Conservation (phyloP, 306 rosid genomes). For the Dalbergia cochinchinensis region DNA sequence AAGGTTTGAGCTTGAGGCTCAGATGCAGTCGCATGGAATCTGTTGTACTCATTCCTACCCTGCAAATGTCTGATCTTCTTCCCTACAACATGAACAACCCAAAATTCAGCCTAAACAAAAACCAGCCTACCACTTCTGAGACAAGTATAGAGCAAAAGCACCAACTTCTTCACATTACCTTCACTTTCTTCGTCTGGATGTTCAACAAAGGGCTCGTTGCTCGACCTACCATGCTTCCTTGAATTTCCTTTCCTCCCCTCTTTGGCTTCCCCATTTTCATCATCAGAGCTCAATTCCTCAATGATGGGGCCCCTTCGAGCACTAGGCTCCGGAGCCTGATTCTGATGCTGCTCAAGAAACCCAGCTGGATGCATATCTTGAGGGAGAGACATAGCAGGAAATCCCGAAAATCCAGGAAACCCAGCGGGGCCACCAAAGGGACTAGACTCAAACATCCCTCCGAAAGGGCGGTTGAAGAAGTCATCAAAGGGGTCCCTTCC, state of each 20-base stretch:
- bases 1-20: slow-evolving; percentile 74
- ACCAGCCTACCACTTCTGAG: not conserved
- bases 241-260: slow-evolving; percentile 62
- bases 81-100: slow-evolving; percentile 52
- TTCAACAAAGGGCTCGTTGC: slow-evolving; percentile 55
- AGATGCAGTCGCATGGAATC: slow-evolving; percentile 34
- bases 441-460: slow-evolving; percentile 67
- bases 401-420: slow-evolving; percentile 39
- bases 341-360: slow-evolving; percentile 61
- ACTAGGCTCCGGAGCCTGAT: slow-evolving; percentile 60
- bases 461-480: slow-evolving; percentile 79
- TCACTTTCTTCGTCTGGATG: slow-evolving; percentile 72
- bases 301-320: slow-evolving; percentile 71
- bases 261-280: slow-evolving; percentile 60
- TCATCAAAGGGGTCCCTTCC: slow-evolving; percentile 84
- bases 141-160: not conserved
- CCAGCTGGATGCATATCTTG: slow-evolving; percentile 59
- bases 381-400: slow-evolving; percentile 55
- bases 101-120: slow-evolving; percentile 30
- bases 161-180: slow-evolving; percentile 48
- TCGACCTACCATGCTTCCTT: slow-evolving; percentile 66
- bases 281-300: slow-evolving; percentile 84
- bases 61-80: slow-evolving; percentile 59
- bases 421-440: slow-evolving; percentile 52
- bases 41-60: slow-evolving; percentile 42